Conservation (phyloP, 192 early-diverging fungal genomes). For the Rhizoclosmatium globosum region DNA sequence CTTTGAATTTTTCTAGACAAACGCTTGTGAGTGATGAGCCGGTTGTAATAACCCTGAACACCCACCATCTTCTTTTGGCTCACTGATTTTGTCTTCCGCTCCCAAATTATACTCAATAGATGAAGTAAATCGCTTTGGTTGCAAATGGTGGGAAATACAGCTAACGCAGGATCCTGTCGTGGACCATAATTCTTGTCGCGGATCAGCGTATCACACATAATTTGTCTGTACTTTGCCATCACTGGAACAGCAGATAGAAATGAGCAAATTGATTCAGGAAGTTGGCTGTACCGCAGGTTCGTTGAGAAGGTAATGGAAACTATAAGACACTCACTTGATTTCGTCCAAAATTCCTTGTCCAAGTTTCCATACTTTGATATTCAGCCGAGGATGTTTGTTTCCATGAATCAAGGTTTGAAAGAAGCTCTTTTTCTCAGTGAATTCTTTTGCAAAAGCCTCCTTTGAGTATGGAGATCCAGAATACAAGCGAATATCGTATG, state of each 20-base stretch:
- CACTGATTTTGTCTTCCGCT: constrained; percentile 38
- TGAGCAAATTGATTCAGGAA: constrained; percentile 51
- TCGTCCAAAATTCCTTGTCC: constrained; percentile 44
- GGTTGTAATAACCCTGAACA: not conserved
- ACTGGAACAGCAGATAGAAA: constrained; percentile 47
- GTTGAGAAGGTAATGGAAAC: not conserved
- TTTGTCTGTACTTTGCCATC: constrained; percentile 52
- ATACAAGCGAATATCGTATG: constrained; percentile 55
- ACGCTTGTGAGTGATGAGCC: not conserved
- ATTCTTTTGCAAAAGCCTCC: constrained; percentile 37
- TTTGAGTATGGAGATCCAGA: constrained; percentile 57
- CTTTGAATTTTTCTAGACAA: constrained; percentile 19
- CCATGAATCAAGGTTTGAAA: constrained; percentile 40
- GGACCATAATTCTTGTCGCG: constrained; percentile 26
- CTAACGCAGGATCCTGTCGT: constrained; percentile 43
- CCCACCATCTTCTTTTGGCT: constrained; percentile 40
- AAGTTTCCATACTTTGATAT: constrained; percentile 56
- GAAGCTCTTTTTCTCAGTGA: constrained; percentile 44
- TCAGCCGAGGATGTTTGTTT: constrained; percentile 47
- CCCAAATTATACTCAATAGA: constrained; percentile 52
- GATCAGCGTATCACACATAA: constrained; percentile 49
- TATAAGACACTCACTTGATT: constrained; percentile 47
- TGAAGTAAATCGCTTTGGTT: constrained; percentile 53
- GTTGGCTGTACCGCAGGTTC: constrained; percentile 39
- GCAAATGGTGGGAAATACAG: constrained; percentile 49